Percentiles rank a stretch among this genome's conserved stretches.
Conservation (phyloP, 108 stramenopile genomes). For the Skeletonema costatum region DNA sequence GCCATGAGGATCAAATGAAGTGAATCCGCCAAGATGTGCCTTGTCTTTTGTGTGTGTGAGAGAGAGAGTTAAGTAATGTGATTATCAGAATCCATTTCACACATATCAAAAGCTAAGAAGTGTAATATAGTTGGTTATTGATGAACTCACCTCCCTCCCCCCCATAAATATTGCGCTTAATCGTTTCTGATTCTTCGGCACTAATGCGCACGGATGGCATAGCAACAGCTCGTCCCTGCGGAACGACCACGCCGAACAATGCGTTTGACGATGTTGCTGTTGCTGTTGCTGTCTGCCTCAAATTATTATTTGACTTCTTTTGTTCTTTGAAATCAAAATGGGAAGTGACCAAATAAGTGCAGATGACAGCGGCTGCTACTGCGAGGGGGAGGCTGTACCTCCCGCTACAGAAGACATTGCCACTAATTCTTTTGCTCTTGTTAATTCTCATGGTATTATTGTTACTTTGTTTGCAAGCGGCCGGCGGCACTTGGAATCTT, state of each 20-base stretch:
- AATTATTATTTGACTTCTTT: neutral
- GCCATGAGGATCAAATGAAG: slow-evolving; percentile 57
- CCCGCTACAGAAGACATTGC: no score
- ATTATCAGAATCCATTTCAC: no score
- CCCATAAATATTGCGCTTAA: slow-evolving; percentile 56
- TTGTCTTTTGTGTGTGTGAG: slow-evolving; percentile 40
- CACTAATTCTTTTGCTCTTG: no score
- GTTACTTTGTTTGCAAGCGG: no score
- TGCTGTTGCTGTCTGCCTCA: neutral
- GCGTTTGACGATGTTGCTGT: neutral
- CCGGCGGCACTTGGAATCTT: no score
- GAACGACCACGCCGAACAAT: neutral
- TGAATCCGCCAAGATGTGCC: slow-evolving; percentile 79
- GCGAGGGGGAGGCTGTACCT: neutral
- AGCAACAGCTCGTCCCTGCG: slow-evolving; percentile 1
- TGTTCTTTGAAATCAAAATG: neutral
- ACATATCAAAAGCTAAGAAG: no score
- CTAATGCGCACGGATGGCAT: slow-evolving; percentile 40
- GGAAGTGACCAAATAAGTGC: neutral
- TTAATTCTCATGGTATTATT: no score
- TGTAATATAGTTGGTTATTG: no score
- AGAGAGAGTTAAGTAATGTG: neutral
- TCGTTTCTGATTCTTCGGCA: slow-evolving; percentile 18
- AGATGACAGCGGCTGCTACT: neutral
- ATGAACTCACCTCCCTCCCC: slow-evolving; percentile 47